Evolutionary conservation across 2,329 filamentous ascomycete species (phyloP).

Genomic region (Aureobasidium sp.): DNA sequence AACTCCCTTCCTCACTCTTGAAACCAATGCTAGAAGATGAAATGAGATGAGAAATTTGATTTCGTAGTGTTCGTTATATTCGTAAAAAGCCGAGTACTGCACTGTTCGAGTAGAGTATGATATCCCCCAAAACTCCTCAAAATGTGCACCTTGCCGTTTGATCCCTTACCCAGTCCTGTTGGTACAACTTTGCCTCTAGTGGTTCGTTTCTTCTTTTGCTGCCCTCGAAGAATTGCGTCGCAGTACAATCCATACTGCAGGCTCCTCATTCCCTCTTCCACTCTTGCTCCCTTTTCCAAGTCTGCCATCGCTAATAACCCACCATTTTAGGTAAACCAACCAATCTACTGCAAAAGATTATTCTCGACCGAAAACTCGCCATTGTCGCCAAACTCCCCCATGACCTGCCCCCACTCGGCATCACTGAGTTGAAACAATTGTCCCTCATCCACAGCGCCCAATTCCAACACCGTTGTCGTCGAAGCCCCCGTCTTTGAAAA

Average conservation of each 20-base stretch:
- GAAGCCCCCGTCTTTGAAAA: neutral
- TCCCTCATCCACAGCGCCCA: constrained; percentile 1
- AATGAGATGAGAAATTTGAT: neutral
- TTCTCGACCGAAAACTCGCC: neutral
- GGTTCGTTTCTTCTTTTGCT: neutral
- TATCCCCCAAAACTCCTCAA: neutral
- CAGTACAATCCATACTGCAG: no score
- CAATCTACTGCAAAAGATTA: neutral
- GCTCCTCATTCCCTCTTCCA: neutral
- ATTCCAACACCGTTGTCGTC: neutral
- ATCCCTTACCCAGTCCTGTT: neutral
- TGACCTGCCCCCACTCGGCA: constrained; percentile 9
- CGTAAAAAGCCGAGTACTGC: neutral
- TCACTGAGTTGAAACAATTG: constrained; percentile 9
- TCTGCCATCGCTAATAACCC: no score
- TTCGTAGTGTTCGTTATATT: neutral
- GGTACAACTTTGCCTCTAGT: neutral
- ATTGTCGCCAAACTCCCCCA: constrained; percentile 1
- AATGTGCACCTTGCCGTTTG: neutral
- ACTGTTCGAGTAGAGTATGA: neutral
- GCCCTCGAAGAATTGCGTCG: neutral
- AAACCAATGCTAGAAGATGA: no score
- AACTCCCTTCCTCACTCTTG: no score
- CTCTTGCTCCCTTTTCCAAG: neutral
- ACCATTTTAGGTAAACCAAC: neutral